A percentile compares a stretch with the other conserved stretches of the same genome.
Conservation (phyloP, 2,329 filamentous ascomycete genomes). For the Escovopsis sp. region DNA sequence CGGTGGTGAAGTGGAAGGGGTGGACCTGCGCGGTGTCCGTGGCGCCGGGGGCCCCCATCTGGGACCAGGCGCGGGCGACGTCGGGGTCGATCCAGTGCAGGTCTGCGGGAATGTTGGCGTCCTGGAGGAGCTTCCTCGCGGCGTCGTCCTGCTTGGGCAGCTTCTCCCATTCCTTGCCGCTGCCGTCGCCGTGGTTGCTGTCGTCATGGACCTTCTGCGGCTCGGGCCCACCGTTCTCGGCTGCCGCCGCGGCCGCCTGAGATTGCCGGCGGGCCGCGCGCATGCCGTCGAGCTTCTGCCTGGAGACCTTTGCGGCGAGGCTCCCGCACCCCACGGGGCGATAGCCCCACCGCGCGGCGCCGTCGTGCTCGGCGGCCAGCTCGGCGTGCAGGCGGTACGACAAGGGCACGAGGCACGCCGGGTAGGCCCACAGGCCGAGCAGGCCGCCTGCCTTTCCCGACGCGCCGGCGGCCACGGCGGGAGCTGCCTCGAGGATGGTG, state of each 20-base stretch:
- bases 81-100: slow-evolving; percentile 71
- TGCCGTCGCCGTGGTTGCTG: no score
- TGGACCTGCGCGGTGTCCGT: slow-evolving; percentile 86
- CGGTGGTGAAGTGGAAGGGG: slow-evolving; percentile 76
- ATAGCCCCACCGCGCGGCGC: slow-evolving; percentile 74
- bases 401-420: slow-evolving; percentile 65
- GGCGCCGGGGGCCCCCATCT: slow-evolving; percentile 58
- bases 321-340: slow-evolving; percentile 60
- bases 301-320: slow-evolving; percentile 26
- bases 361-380: slow-evolving; percentile 70
- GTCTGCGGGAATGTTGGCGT: slow-evolving; percentile 55
- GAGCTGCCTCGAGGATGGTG: slow-evolving; percentile 73
- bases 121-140: slow-evolving; percentile 32
- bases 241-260: no score
- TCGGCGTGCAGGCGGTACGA: slow-evolving; percentile 74
- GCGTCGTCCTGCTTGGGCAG: slow-evolving; percentile 43
- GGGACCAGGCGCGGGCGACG: slow-evolving; percentile 54
- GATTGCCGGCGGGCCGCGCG: slow-evolving; percentile 4
- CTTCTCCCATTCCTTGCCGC: slow-evolving; percentile 41
- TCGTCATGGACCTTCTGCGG: no score
- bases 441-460: slow-evolving; percentile 91
- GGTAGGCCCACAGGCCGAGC: slow-evolving; percentile 84
- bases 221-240: no score
- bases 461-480: slow-evolving; percentile 73
- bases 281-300: slow-evolving; percentile 19